A percentile compares a stretch with the other conserved stretches of the same genome.
phyloP scores from a whole-genome alignment of 306 rosid species.

The Pyrus pyrifolia region DNA sequence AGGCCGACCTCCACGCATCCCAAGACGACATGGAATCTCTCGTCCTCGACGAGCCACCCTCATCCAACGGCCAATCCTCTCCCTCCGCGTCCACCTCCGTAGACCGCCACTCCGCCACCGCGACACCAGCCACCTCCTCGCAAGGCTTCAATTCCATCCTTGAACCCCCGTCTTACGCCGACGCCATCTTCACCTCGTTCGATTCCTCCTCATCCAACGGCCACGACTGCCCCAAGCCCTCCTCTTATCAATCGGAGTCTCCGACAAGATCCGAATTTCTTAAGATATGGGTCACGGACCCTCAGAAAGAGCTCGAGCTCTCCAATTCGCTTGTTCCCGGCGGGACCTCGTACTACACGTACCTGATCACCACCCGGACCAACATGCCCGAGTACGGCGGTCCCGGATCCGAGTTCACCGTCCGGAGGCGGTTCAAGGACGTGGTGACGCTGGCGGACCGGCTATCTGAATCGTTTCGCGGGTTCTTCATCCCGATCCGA shows the following conservation, averaged over 20 bases:
- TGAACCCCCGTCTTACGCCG: slow-evolving; percentile 40
- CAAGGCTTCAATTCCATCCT: slow-evolving; percentile 12
- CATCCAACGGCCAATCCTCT: neutral
- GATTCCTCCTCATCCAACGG: slow-evolving; percentile 33
- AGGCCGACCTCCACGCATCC: neutral
- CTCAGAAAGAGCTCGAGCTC: slow-evolving; percentile 30
- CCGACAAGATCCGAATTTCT: slow-evolving; percentile 10
- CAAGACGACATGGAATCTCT: neutral
- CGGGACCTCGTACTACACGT: slow-evolving; percentile 28
- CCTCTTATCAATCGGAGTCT: slow-evolving; percentile 15
- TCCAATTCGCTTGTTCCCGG: slow-evolving; percentile 34
- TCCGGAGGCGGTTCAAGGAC: slow-evolving; percentile 45
- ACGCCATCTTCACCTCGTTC: slow-evolving; percentile 35
- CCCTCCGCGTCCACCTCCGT: neutral
- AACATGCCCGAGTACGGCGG: slow-evolving; percentile 34
- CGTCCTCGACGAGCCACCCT: neutral
- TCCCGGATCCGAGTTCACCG: slow-evolving; percentile 30
- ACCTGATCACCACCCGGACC: slow-evolving; percentile 35
- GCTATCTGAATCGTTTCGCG: slow-evolving; percentile 28
- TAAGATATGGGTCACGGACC: slow-evolving; percentile 28
- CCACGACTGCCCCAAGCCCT: slow-evolving; percentile 14
- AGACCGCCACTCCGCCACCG: neutral
- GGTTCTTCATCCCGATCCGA: slow-evolving; percentile 35
- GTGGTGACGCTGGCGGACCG: slow-evolving; percentile 44
- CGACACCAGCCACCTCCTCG: neutral